Conservation (phyloP, 1,139 yeast species). For the Sugiyamaella castrensis region DNA sequence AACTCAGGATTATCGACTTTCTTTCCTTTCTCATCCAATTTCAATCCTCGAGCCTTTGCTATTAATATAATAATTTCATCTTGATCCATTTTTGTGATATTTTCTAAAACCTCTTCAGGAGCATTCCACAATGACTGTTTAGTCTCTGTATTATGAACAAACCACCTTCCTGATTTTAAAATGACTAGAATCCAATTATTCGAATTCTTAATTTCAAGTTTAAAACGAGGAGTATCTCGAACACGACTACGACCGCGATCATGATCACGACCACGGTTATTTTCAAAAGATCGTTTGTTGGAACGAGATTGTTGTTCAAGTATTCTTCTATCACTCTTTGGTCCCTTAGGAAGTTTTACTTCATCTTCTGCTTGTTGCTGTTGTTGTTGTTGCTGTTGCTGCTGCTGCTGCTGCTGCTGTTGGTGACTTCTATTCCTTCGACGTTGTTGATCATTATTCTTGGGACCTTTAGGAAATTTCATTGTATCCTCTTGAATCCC, state of each 20-base stretch:
- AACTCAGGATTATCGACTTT: not conserved
- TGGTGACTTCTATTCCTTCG: too few relatives aligned
- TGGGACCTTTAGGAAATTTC: not conserved
- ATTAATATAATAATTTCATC: slow-evolving; percentile 40
- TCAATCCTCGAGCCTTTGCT: slow-evolving; percentile 48
- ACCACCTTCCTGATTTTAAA: slow-evolving; percentile 45
- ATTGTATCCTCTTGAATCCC: too few relatives aligned
- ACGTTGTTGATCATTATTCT: too few relatives aligned
- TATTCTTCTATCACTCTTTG: too few relatives aligned
- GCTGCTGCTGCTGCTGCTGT: too few relatives aligned
- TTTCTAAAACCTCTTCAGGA: slow-evolving; percentile 36
- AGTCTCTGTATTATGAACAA: slow-evolving; percentile 40
- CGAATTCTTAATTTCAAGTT: slow-evolving; percentile 24
- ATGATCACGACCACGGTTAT: too few relatives aligned
- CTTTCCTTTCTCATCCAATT: slow-evolving; percentile 25
- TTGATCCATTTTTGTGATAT: slow-evolving; percentile 37
- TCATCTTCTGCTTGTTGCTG: too few relatives aligned
- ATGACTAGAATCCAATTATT: slow-evolving; percentile 46
- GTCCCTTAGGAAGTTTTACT: too few relatives aligned
- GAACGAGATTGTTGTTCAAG: not conserved
- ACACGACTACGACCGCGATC: too few relatives aligned
- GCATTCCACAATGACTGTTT: slow-evolving; percentile 41
- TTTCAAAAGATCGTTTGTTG: too few relatives aligned
- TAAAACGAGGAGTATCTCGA: slow-evolving; percentile 23
- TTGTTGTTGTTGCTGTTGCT: too few relatives aligned